Conservation (phyloP, 1,284 basidiomycete species). For the Pisolithus thermaeus region DNA sequence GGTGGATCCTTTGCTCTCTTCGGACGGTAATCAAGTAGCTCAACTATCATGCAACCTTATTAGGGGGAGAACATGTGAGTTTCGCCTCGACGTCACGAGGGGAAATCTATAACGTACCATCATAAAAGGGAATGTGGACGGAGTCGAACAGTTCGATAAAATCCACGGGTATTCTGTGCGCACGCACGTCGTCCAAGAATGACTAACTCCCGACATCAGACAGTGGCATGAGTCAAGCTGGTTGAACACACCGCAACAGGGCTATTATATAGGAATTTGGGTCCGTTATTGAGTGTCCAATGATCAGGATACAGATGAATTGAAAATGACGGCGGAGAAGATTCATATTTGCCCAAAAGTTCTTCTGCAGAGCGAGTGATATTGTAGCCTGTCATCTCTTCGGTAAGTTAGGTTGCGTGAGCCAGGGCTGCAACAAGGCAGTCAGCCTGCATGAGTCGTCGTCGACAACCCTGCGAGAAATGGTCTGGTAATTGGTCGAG, state of each 20-base stretch:
- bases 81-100: not conserved
- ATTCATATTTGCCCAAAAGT: constrained; percentile 52
- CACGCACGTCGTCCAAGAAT: constrained; percentile 71
- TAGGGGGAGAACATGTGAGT: constrained; percentile 4
- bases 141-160: constrained; percentile 72
- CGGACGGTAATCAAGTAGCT: constrained; percentile 69
- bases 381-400: constrained; percentile 63
- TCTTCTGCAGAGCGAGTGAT: constrained; percentile 53
- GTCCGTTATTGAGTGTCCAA: constrained; percentile 72
- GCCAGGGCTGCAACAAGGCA: constrained; percentile 10
- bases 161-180: constrained; percentile 74
- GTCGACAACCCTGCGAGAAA: not conserved
- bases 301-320: constrained; percentile 70
- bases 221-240: not conserved
- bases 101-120: constrained; percentile 42
- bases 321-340: constrained; percentile 62
- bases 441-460: constrained; percentile 13
- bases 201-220: constrained; percentile 38
- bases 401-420: constrained; percentile 8
- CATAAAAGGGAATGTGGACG: constrained; percentile 70
- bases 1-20: constrained; percentile 46
- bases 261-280: constrained; percentile 74
- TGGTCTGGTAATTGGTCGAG: not conserved
- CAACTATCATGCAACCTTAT: constrained; percentile 74
- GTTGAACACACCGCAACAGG: constrained; percentile 55